phyloP scores from a whole-genome alignment of 2,329 filamentous ascomycete species.

The Aspergillus ochraceus region DNA sequence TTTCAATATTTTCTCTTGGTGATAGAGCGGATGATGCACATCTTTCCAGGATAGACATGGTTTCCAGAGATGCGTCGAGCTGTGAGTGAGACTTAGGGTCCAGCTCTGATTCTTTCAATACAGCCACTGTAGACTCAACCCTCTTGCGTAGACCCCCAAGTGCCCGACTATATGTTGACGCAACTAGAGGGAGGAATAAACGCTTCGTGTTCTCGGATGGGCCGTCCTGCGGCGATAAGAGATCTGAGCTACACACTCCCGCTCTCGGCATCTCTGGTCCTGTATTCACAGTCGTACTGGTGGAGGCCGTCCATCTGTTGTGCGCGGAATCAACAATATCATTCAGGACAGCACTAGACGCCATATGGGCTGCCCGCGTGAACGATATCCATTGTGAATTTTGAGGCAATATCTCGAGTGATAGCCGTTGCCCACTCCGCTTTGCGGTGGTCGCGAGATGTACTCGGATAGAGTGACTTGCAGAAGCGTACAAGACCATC shows the following conservation, averaged over 20 bases:
- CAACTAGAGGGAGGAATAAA: conserved; percentile 18
- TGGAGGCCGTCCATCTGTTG: background rate
- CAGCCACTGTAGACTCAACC: conserved; percentile 8
- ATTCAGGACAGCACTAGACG: conserved; percentile 33
- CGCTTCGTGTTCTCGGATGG: conserved; percentile 18
- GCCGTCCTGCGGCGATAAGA: conserved; percentile 15
- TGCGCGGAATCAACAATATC: conserved; percentile 2
- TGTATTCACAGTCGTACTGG: conserved; percentile 1
- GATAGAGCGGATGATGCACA: conserved; percentile 23
- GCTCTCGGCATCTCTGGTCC: background rate
- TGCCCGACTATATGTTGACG: conserved; percentile 16
- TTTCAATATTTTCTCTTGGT: background rate
- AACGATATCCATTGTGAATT: conserved; percentile 41
- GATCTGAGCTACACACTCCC: background rate
- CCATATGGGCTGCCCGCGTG: conserved; percentile 37
- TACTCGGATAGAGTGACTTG: conserved; percentile 40
- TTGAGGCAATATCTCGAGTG: conserved; percentile 31
- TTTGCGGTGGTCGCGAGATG: conserved; percentile 28
- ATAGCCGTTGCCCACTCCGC: conserved; percentile 12
- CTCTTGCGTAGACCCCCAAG: conserved; percentile 11
- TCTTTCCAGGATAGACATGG: conserved; percentile 19
- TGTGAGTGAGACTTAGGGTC: background rate
- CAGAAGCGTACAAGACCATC: conserved; percentile 46
- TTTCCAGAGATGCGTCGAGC: conserved; percentile 17
- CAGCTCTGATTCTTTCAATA: conserved; percentile 1